Percentiles rank a stretch among this genome's conserved stretches.
These are phyloP conservation scores for Tylopilus sp. DNA, from an alignment of 768 basidiomycete genomes.

Conservation along the genomic window DNA sequence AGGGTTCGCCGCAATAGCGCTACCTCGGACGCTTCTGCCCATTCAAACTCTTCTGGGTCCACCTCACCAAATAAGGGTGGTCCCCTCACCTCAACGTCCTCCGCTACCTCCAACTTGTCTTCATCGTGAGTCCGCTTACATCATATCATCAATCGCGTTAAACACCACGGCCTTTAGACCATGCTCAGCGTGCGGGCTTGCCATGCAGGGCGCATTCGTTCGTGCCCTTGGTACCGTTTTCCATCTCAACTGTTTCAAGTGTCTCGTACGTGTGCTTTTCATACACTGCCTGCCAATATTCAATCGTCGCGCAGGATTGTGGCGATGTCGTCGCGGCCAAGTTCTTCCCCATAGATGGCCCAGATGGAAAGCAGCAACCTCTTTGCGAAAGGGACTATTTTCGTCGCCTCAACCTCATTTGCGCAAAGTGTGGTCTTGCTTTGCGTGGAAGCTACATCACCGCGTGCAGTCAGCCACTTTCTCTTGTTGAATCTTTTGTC, in stretches of 20 bases:
- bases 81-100: slow-evolving; percentile 51
- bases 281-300: background rate
- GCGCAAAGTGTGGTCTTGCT: slow-evolving; percentile 92
- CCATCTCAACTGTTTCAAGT: slow-evolving; percentile 98
- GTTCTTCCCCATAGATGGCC: slow-evolving; percentile 96
- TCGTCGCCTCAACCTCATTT: slow-evolving; percentile 91
- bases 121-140: slow-evolving; percentile 50
- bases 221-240: slow-evolving; percentile 91
- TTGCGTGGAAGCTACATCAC: slow-evolving; percentile 98
- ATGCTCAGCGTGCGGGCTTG: slow-evolving; percentile 74
- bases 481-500: background rate
- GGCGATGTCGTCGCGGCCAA: slow-evolving; percentile 95
- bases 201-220: slow-evolving; percentile 95
- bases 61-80: slow-evolving; percentile 38
- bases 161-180: slow-evolving; percentile 38
- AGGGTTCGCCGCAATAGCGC: slow-evolving; percentile 45
- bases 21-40: slow-evolving; percentile 50
- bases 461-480: slow-evolving; percentile 78
- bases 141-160: slow-evolving; percentile 8
- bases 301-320: slow-evolving; percentile 67
- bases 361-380: slow-evolving; percentile 84
- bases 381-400: slow-evolving; percentile 99
- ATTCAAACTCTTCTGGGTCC: slow-evolving; percentile 52
- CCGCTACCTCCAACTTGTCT: slow-evolving; percentile 49
- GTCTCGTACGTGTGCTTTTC: slow-evolving; percentile 63